Base-by-base conservation (phyloP, 768 basidiomycete genomes). In the Tricholoma hemisulphureum region DNA sequence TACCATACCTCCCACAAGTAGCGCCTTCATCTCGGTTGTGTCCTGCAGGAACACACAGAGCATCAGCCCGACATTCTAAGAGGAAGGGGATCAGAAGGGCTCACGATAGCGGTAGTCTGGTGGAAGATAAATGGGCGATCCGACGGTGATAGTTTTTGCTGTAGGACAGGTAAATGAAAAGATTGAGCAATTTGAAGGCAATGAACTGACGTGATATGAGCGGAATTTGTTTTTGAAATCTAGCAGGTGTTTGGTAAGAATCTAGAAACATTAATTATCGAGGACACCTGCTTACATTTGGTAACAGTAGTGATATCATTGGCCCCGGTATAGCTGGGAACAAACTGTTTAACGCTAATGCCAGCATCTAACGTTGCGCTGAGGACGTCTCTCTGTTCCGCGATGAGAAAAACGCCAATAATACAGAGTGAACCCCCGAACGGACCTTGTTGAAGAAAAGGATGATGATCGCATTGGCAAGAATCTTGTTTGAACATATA, bases 391-490 rank as follows among this genome's bases (percentile, higher is more conserved):
- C 64, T 72, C 69, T 75, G 58, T 39, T 49, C 24, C 51, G 43
- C 20, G 7, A 23, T 57, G 14, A 48, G 35, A 2, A 37, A 18
- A 37, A 29, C 32, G n/a, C 58, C 16, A 21, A 18, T 20, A 48
- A 13, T 24, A 35, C 5, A 28, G 48, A 9, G 31, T 16, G n/a
- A 5, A 53, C 2, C 45, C 32, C 16, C 0, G 6, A 23, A 62
- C 69, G 24, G 58, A 81, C 84, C 75, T 91, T 91, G 67, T 92
- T 92, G 58, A 91, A 75, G 71, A 92, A 91, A 11, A 91, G 71
- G 28, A 91, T 84, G n/a, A 91, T 74, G 58, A 82, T 83, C 16
- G 86, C 80, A 50, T 80, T 75, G 10, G 79, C 73, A 1, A 91
- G 77, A 2, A 91, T 76, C 61, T 77, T 77, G 53, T 84, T 90